These are phyloP conservation scores for Capillidium heterosporum DNA, from an alignment of 371 early-diverging fungal species.

Conservation along the genomic window DNA sequence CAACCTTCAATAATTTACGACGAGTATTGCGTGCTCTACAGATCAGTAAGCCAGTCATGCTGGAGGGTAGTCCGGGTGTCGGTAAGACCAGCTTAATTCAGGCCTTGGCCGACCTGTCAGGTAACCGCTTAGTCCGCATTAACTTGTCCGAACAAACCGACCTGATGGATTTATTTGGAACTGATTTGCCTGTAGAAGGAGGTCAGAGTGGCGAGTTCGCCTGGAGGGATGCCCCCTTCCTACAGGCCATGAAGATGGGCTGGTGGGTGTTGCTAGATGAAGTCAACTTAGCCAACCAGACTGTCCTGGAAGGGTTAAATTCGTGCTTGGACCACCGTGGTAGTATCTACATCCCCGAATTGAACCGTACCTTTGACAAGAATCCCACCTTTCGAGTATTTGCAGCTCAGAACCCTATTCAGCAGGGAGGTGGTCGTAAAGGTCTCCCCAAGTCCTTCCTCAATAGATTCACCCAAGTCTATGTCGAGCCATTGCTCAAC, in stretches of 20 bases:
- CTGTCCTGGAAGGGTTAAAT: constrained; percentile 82
- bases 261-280: constrained; percentile 99
- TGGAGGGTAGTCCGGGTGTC: constrained; percentile 95
- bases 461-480: constrained; percentile 88
- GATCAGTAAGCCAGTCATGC: constrained; percentile 78
- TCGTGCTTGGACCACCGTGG: constrained; percentile 72
- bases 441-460: constrained; percentile 87
- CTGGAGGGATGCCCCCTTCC: constrained; percentile 93
- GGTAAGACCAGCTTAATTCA: constrained; percentile 96
- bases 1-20: constrained; percentile 71
- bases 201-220: constrained; percentile 71
- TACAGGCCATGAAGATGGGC: constrained; percentile 88
- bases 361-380: constrained; percentile 79
- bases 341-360: constrained; percentile 65
- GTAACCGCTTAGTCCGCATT: constrained; percentile 80
- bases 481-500: constrained; percentile 79
- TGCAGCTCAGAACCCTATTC: constrained; percentile 99
- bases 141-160: constrained; percentile 99
- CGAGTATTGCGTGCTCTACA: constrained; percentile 93
- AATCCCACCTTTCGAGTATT: constrained; percentile 92
- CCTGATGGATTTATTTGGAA: constrained; percentile 97
- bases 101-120: constrained; percentile 64
- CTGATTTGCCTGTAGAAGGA: constrained; percentile 51
- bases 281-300: constrained; percentile 94
- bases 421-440: constrained; percentile 97